phyloP scores from a whole-genome alignment of 441 rosid species.

The Cnidoscolus chayamansa region DNA sequence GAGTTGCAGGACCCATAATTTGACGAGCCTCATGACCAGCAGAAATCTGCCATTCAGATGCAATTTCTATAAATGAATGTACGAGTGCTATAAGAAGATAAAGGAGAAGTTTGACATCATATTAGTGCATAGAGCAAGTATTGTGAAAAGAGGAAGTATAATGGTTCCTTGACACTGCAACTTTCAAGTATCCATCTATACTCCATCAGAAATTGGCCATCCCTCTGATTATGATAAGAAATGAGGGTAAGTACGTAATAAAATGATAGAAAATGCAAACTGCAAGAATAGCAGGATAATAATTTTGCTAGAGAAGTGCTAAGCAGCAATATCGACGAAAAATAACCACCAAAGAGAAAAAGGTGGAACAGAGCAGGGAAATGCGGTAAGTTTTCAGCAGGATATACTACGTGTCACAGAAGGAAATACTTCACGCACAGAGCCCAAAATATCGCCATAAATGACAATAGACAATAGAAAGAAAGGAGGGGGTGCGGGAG shows the following conservation, averaged over 20 bases:
- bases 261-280: background rate
- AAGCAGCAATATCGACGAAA: background rate
- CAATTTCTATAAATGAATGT: slow-evolving; percentile 8
- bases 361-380: background rate
- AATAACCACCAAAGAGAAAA: too few relatives aligned
- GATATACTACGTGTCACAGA: background rate
- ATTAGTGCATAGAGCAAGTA: background rate
- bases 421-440: background rate
- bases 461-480: background rate
- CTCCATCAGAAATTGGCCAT: background rate
- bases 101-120: background rate
- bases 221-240: background rate
- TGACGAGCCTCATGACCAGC: slow-evolving; percentile 96
- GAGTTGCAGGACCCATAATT: slow-evolving; percentile 74
- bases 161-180: background rate
- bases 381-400: background rate
- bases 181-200: background rate
- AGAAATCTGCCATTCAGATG: slow-evolving; percentile 65
- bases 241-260: background rate
- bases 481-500: background rate
- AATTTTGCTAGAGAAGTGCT: background rate
- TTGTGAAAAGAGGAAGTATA: background rate
- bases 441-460: background rate
- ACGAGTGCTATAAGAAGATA: background rate
- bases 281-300: background rate